phyloP scores from a whole-genome alignment of 2,329 filamentous ascomycete genomes.

The Reticulascus tulasneorum region DNA sequence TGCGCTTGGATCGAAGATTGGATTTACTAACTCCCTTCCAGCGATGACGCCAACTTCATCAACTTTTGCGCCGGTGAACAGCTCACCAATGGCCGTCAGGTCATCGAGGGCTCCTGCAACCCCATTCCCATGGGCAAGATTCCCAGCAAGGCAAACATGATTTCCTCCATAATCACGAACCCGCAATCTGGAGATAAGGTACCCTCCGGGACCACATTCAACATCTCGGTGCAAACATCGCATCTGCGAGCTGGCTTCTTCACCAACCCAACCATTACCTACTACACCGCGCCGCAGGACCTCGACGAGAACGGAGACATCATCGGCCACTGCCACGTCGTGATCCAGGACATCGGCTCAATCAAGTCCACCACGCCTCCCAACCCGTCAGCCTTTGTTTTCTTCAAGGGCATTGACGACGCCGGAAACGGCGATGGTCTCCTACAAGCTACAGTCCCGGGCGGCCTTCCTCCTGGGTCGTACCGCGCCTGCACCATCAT shows the following conservation, averaged over 20 bases:
- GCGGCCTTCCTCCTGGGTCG: constrained; percentile 41
- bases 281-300: constrained; percentile 52
- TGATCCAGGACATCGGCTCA: constrained; percentile 43
- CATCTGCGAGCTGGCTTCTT: constrained; percentile 50
- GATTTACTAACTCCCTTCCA: constrained; percentile 15
- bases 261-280: constrained; percentile 49
- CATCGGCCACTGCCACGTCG: constrained; percentile 47
- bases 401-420: constrained; percentile 57
- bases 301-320: constrained; percentile 35
- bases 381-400: constrained; percentile 39
- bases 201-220: constrained; percentile 36
- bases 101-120: constrained; percentile 49
- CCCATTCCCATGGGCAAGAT: constrained; percentile 56
- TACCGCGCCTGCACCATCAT: constrained; percentile 52
- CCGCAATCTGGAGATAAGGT: constrained; percentile 39
- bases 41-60: constrained; percentile 53
- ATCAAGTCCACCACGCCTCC: constrained; percentile 33
- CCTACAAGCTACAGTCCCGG: constrained; percentile 39
- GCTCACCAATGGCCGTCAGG: constrained; percentile 51
- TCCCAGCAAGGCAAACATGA: constrained; percentile 46
- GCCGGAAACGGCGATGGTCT: constrained; percentile 40
- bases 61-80: constrained; percentile 54
- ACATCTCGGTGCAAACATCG: constrained; percentile 40
- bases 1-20: constrained; percentile 7
- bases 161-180: constrained; percentile 47